Conservation (phyloP, 2,329 filamentous ascomycete species). For the Talaromyces funiculosus region DNA sequence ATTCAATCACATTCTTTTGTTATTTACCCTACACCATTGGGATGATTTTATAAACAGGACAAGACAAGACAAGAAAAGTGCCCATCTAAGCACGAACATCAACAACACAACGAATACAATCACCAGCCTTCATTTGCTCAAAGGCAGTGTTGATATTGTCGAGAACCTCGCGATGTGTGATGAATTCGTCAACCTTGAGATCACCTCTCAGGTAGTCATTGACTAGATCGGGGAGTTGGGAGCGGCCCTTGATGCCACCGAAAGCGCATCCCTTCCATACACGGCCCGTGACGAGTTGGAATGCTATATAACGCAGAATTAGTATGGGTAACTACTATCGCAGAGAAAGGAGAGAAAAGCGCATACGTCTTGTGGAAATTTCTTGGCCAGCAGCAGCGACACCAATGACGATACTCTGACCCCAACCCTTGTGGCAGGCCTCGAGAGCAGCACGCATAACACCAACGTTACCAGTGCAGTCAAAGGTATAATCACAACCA, state of each 20-base stretch:
- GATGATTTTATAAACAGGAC: neutral
- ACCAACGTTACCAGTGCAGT: conserved; percentile 94
- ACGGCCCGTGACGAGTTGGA: conserved; percentile 96
- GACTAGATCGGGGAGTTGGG: conserved; percentile 81
- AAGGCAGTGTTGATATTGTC: conserved; percentile 84
- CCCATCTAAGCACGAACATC: conserved; percentile 47
- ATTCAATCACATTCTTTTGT: neutral
- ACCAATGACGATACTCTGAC: conserved; percentile 94
- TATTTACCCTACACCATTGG: neutral
- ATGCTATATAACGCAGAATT: conserved; percentile 53
- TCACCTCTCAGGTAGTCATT: conserved; percentile 81
- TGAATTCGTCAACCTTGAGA: conserved; percentile 98
- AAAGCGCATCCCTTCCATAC: conserved; percentile 98
- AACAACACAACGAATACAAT: conserved; percentile 94
- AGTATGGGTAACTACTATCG: conserved; percentile 17
- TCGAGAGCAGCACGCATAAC: conserved; percentile 96
- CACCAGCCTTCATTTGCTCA: conserved; percentile 87
- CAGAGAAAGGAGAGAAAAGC: conserved; percentile 25
- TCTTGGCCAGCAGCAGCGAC: conserved; percentile 95
- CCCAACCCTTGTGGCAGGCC: conserved; percentile 99
- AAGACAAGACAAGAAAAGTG: neutral
- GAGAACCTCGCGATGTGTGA: conserved; percentile 86
- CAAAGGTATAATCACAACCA: conserved; percentile 97
- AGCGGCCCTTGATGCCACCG: conserved; percentile 94
- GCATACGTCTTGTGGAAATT: conserved; percentile 86